These are phyloP conservation scores for Escovopsis sp. DNA, from an alignment of 2,329 filamentous ascomycete genomes.

Conservation along the genomic window DNA sequence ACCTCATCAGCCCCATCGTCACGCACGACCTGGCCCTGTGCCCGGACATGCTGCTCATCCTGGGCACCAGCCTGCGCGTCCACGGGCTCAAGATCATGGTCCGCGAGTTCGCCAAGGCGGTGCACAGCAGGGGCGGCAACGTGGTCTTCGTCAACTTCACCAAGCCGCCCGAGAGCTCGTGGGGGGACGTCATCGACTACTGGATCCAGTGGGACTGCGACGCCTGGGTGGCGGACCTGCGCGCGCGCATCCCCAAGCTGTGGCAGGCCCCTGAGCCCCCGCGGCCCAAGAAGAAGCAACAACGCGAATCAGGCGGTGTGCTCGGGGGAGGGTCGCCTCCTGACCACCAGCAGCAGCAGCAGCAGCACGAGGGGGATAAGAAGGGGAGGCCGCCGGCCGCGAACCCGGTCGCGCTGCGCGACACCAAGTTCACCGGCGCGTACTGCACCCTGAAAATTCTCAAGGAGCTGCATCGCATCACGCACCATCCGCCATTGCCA, in stretches of 20 bases:
- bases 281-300: constrained; percentile 22
- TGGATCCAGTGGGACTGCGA: constrained; percentile 67
- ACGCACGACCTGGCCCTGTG: constrained; percentile 50
- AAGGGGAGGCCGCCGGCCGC: constrained; percentile 19
- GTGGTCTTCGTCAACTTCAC: constrained; percentile 63
- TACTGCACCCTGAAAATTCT: constrained; percentile 30
- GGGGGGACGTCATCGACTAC: constrained; percentile 60
- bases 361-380: constrained; percentile 11
- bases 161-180: constrained; percentile 55
- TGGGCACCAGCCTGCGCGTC: constrained; percentile 57
- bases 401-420: constrained; percentile 29
- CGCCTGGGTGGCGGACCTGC: constrained; percentile 53
- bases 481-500: constrained; percentile 9
- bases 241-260: constrained; percentile 40
- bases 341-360: too few species aligned
- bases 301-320: constrained; percentile 14
- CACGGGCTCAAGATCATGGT: constrained; percentile 59
- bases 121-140: constrained; percentile 52
- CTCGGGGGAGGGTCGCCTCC: constrained; percentile 5
- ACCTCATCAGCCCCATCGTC: constrained; percentile 52
- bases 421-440: constrained; percentile 31
- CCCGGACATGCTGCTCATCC: constrained; percentile 53
- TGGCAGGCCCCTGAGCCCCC: constrained; percentile 39
- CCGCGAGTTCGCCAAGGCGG: constrained; percentile 55
- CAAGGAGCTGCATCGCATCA: constrained; percentile 23